Evolutionary conservation across 495 filamentous ascomycete species (phyloP).

Genomic region (Talaromyces adpressus): DNA sequence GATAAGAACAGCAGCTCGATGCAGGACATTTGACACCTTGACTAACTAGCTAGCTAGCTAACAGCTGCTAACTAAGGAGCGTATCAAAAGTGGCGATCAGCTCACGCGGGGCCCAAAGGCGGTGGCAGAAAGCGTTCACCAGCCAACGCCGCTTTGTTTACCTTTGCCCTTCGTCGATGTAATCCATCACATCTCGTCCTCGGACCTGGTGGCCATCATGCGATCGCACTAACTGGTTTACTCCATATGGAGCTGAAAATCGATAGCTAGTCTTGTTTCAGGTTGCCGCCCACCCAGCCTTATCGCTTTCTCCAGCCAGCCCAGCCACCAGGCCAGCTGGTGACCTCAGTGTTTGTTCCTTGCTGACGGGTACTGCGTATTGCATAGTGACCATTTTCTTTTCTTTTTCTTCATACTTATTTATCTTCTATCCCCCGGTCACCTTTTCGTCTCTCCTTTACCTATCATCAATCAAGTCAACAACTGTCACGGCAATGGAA

Average conservation of each 20-base stretch:
- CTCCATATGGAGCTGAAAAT: constrained; percentile 2
- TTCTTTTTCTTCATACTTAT: constrained; percentile 9
- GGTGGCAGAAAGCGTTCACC: constrained; percentile 10
- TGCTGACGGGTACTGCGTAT: constrained; percentile 11
- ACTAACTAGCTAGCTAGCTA: too few relatives aligned
- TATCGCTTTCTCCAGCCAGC: background rate
- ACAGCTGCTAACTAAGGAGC: background rate
- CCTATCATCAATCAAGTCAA: constrained; percentile 4
- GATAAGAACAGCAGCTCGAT: too few relatives aligned
- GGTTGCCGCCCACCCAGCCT: background rate
- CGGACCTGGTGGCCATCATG: background rate
- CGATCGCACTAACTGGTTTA: background rate
- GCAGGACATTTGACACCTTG: too few relatives aligned
- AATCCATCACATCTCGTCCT: background rate
- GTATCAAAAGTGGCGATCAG: background rate
- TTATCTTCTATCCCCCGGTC: constrained; percentile 10
- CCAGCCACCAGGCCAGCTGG: background rate
- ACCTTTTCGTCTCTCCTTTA: background rate
- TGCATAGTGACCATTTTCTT: background rate
- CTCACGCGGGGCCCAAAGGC: constrained; percentile 2
- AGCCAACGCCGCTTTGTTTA: constrained; percentile 10
- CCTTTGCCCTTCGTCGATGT: background rate
- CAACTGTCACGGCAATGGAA: constrained; percentile 57
- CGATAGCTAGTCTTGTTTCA: background rate
- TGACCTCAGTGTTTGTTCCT: background rate